A percentile compares a stretch with the other conserved stretches of the same genome.
Conservation (phyloP, 306 rosid species). For the Fagus crenata region DNA sequence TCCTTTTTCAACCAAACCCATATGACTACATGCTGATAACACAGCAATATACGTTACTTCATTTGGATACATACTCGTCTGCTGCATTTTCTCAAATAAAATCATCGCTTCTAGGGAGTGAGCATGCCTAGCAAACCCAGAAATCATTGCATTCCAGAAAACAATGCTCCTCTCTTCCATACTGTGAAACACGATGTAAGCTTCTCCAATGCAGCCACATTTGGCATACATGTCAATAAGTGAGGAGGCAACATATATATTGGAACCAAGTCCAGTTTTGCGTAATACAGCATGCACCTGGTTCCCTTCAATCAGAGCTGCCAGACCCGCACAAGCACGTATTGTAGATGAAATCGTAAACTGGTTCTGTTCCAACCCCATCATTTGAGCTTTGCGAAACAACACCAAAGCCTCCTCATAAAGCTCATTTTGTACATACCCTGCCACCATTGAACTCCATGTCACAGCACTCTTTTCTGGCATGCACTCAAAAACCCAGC, state of each 20-base stretch:
- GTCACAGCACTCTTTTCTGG: conserved; percentile 68
- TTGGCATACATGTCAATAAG: conserved; percentile 86
- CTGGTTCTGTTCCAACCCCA: conserved; percentile 50
- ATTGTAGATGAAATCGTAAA: conserved; percentile 67
- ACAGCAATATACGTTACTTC: conserved; percentile 68
- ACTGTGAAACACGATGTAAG: conserved; percentile 58
- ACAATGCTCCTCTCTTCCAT: conserved; percentile 51
- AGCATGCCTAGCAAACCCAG: conserved; percentile 80
- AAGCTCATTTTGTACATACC: conserved; percentile 66
- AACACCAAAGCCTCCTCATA: conserved; percentile 72
- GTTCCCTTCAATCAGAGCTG: conserved; percentile 70
- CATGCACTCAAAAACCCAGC: conserved; percentile 59
- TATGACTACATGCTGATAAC: conserved; percentile 73
- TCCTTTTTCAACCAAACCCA: conserved; percentile 70
- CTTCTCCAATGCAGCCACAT: conserved; percentile 76
- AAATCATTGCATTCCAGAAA: conserved; percentile 79
- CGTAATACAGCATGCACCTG: conserved; percentile 66
- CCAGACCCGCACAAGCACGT: conserved; percentile 78
- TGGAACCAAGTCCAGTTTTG: conserved; percentile 62
- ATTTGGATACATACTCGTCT: conserved; percentile 58
- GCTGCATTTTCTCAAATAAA: conserved; percentile 90
- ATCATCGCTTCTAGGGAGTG: conserved; percentile 60
- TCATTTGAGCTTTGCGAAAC: conserved; percentile 49
- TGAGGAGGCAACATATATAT: conserved; percentile 55
- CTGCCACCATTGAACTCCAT: conserved; percentile 88